A percentile compares a stretch with the other conserved stretches of the same genome.
These are phyloP conservation scores for Metarhizium rileyi DNA, from an alignment of 2,329 filamentous ascomycete genomes.

Conservation along the genomic window DNA sequence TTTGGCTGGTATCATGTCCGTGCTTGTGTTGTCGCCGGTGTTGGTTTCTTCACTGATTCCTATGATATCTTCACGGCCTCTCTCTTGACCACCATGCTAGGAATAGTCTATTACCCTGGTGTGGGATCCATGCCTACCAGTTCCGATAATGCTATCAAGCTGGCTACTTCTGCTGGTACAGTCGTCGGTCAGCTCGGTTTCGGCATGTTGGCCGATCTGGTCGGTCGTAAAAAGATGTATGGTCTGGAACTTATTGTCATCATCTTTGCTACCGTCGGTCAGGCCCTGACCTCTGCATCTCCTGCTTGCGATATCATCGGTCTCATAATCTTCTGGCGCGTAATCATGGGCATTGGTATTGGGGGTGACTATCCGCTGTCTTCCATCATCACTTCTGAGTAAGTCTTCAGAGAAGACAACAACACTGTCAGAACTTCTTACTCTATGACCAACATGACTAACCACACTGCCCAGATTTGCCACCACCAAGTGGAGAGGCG, in stretches of 20 bases:
- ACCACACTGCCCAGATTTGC: conserved; percentile 38
- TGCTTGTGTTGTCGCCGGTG: conserved; percentile 66
- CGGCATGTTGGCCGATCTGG: conserved; percentile 65
- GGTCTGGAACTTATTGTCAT: conserved; percentile 73
- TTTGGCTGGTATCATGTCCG: conserved; percentile 81
- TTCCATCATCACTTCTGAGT: conserved; percentile 79
- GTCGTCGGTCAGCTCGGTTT: conserved; percentile 77
- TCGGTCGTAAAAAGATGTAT: conserved; percentile 65
- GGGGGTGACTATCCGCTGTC: conserved; percentile 65
- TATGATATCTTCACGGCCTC: conserved; percentile 77
- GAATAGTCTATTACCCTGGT: conserved; percentile 62
- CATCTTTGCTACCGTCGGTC: conserved; percentile 67
- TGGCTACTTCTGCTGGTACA: conserved; percentile 73
- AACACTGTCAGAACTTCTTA: not conserved
- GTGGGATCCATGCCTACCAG: conserved; percentile 50
- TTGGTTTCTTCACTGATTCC: conserved; percentile 83
- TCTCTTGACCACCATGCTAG: conserved; percentile 64
- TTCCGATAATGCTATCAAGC: conserved; percentile 75
- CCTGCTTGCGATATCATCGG: conserved; percentile 53
- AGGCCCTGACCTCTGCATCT: conserved; percentile 56
- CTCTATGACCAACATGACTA: not conserved
- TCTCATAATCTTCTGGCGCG: conserved; percentile 70
- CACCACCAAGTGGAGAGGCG: conserved; percentile 74
- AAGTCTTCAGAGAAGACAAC: conserved; percentile 8
- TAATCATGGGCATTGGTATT: conserved; percentile 50